A percentile compares a stretch with the other conserved stretches of the same genome.
phyloP scores from a whole-genome alignment of 2,329 filamentous ascomycete species.

The Stagonosporopsis vannaccii region DNA sequence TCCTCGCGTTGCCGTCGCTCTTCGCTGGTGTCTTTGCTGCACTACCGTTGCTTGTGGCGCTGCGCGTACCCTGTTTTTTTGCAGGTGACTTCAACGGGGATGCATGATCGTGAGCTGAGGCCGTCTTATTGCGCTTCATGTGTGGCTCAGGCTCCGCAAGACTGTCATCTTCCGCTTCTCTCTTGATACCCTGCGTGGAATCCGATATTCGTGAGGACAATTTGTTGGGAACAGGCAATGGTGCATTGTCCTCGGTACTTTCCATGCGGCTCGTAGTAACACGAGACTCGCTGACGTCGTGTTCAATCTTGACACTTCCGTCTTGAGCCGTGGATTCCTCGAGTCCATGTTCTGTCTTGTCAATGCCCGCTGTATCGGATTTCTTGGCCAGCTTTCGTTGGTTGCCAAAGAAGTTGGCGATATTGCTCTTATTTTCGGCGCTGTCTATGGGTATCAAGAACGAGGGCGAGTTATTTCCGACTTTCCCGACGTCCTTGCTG shows the following conservation, averaged over 20 bases:
- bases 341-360: conserved; percentile 35
- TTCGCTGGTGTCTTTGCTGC: conserved; percentile 54
- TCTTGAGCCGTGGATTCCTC: conserved; percentile 35
- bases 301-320: conserved; percentile 43
- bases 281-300: conserved; percentile 51
- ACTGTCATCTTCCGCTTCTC: conserved; percentile 43
- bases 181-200: conserved; percentile 54
- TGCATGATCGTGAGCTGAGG: conserved; percentile 28
- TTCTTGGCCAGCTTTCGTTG: conserved; percentile 51
- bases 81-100: conserved; percentile 39
- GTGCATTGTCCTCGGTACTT: conserved; percentile 61
- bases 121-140: conserved; percentile 47
- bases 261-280: conserved; percentile 53
- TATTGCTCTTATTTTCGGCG: conserved; percentile 89
- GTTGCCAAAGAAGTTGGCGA: conserved; percentile 88
- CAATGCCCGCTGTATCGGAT: conserved; percentile 19
- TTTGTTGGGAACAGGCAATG: conserved; percentile 52
- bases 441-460: conserved; percentile 86
- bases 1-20: conserved; percentile 61
- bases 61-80: conserved; percentile 57
- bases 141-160: conserved; percentile 46
- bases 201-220: conserved; percentile 18
- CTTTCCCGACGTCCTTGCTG: conserved; percentile 88
- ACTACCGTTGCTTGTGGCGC: conserved; percentile 64
- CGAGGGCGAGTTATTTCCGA: conserved; percentile 84